A percentile compares a stretch with the other conserved stretches of the same genome.
Evolutionary conservation across 2,329 filamentous ascomycete genomes (phyloP).

Genomic region (Pleoardoris graminearum): DNA sequence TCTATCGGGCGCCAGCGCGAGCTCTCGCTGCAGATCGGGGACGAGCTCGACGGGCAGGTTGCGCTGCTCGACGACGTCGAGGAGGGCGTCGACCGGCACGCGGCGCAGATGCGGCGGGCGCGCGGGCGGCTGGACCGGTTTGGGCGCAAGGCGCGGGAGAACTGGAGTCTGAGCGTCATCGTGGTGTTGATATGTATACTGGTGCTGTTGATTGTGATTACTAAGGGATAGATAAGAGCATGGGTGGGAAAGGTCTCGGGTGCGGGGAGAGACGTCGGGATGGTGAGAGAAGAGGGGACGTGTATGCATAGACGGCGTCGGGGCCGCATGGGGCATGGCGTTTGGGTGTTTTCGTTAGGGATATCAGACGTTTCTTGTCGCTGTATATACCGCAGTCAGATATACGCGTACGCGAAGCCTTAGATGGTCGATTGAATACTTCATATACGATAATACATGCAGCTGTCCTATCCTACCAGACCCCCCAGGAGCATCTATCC

Average conservation of each 20-base stretch:
- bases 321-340: not conserved
- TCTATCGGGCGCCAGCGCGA: constrained; percentile 88
- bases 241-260: not conserved
- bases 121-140: constrained; percentile 72
- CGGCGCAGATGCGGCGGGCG: constrained; percentile 74
- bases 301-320: not conserved
- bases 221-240: constrained; percentile 24
- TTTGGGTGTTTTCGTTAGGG: not conserved
- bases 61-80: constrained; percentile 89
- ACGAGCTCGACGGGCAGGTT: constrained; percentile 91
- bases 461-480: not conserved
- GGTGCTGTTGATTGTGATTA: constrained; percentile 77
- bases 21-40: constrained; percentile 91
- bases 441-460: not conserved
- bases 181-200: constrained; percentile 77
- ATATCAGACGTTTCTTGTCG: too few species aligned
- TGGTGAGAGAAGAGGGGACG: not conserved
- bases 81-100: constrained; percentile 77
- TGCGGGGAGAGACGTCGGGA: not conserved
- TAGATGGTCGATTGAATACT: too few species aligned
- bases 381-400: too few species aligned
- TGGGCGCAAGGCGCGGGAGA: constrained; percentile 74
- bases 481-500: not conserved
- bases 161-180: constrained; percentile 86
- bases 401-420: too few species aligned